A percentile compares a stretch with the other conserved stretches of the same genome.
phyloP scores from a whole-genome alignment of 306 rosid genomes.

The Corylus avellana region DNA sequence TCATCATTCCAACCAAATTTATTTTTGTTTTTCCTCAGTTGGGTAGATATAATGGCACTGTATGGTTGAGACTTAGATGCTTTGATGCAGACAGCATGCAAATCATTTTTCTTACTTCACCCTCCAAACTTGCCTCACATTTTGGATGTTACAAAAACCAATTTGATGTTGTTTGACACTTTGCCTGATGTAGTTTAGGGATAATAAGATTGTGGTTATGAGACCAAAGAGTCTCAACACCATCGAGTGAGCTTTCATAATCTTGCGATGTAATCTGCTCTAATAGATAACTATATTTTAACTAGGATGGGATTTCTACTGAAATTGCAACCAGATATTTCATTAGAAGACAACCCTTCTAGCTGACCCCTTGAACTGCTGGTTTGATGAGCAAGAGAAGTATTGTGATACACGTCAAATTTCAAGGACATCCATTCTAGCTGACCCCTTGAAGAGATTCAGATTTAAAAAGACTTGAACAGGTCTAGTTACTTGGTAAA shows the following conservation, averaged over 20 bases:
- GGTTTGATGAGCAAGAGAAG: background rate
- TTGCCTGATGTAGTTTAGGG: background rate
- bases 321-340: background rate
- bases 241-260: background rate
- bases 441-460: background rate
- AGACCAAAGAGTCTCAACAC: background rate
- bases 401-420: background rate
- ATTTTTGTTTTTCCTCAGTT: background rate
- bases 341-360: background rate
- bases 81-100: slow-evolving; percentile 2
- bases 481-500: background rate
- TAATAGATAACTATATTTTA: background rate
- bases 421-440: background rate
- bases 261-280: background rate
- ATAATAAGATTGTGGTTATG: background rate
- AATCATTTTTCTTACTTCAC: background rate
- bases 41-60: background rate
- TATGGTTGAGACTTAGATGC: background rate
- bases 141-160: background rate
- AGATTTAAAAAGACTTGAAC: background rate
- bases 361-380: background rate
- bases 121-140: background rate
- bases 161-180: background rate
- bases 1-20: background rate
- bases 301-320: background rate